Percentiles rank a stretch among this genome's conserved stretches.
Evolutionary conservation across 1,284 basidiomycete species (phyloP).

Genomic region (Malassezia globosa): DNA sequence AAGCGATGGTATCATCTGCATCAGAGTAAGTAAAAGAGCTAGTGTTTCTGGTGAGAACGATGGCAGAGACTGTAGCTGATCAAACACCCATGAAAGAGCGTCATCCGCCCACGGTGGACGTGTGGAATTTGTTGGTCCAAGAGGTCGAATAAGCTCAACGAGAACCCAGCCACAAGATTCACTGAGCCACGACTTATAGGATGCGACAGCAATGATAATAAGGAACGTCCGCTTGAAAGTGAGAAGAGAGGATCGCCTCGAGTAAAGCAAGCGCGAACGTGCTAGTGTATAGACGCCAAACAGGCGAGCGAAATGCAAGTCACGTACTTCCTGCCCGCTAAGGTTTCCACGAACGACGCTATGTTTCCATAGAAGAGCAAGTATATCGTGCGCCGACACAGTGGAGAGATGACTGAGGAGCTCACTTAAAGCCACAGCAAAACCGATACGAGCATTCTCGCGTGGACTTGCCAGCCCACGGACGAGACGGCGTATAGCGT

Average conservation of each 20-base stretch:
- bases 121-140: conserved; percentile 11
- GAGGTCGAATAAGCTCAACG: conserved; percentile 47
- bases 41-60: conserved; percentile 78
- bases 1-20: conserved; percentile 12
- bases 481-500: conserved; percentile 46
- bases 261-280: conserved; percentile 55
- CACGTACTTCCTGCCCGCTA: conserved; percentile 79
- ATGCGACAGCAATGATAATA: conserved; percentile 61
- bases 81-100: conserved; percentile 23
- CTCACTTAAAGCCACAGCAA: conserved; percentile 91
- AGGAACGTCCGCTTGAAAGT: conserved; percentile 59
- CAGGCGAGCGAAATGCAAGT: conserved; percentile 77
- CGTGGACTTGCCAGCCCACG: conserved; percentile 73
- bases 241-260: conserved; percentile 54
- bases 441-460: conserved; percentile 83
- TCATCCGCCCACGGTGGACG: conserved; percentile 20
- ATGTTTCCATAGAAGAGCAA: conserved; percentile 33
- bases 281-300: conserved; percentile 63
- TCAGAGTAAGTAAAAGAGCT: conserved; percentile 62
- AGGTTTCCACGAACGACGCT: conserved; percentile 46
- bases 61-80: conserved; percentile 40
- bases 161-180: conserved; percentile 85
- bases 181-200: conserved; percentile 77
- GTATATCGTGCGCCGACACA: conserved; percentile 54
- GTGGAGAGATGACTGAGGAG: conserved; percentile 68